Conservation (phyloP, 352 stramenopile species). For the Globisporangium apiculatum region DNA sequence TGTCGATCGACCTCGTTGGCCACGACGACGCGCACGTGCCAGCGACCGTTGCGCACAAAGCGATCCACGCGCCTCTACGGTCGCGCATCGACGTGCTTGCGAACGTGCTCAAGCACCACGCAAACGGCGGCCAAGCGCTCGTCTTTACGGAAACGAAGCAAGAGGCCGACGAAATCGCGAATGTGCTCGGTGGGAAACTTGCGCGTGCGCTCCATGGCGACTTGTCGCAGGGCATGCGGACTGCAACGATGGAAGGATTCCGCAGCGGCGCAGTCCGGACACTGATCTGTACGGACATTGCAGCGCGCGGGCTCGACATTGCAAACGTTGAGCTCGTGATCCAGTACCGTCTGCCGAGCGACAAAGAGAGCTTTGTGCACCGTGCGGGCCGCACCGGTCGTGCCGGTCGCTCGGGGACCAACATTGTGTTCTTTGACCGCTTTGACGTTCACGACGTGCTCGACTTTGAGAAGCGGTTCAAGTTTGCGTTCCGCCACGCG, state of each 20-base stretch:
- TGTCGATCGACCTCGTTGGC: constrained; percentile 94
- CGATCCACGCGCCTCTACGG: constrained; percentile 85
- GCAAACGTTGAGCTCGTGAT: constrained; percentile 89
- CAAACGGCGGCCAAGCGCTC: constrained; percentile 77
- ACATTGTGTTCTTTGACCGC: constrained; percentile 84
- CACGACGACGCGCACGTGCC: constrained; percentile 78
- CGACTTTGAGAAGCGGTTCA: constrained; percentile 73
- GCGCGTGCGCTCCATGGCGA: constrained; percentile 70
- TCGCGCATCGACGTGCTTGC: constrained; percentile 56
- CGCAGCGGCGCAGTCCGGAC: constrained; percentile 91
- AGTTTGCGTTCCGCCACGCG: constrained; percentile 63
- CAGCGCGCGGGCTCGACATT: constrained; percentile 86
- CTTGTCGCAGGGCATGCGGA: constrained; percentile 79
- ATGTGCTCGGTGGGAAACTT: constrained; percentile 56
- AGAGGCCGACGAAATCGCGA: constrained; percentile 93
- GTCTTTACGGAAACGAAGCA: constrained; percentile 98
- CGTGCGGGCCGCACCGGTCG: constrained; percentile 87
- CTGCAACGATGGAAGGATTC: constrained; percentile 96
- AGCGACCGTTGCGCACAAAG: constrained; percentile 88
- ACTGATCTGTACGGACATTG: constrained; percentile 88
- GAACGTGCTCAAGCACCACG: constrained; percentile 62
- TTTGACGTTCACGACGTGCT: constrained; percentile 55
- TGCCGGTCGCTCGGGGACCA: constrained; percentile 72
- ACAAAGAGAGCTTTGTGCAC: constrained; percentile 95
- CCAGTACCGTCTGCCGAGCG: constrained; percentile 90